These are phyloP conservation scores for Sphaerostilbella broomeana DNA, from an alignment of 2,329 filamentous ascomycete genomes.

Conservation along the genomic window DNA sequence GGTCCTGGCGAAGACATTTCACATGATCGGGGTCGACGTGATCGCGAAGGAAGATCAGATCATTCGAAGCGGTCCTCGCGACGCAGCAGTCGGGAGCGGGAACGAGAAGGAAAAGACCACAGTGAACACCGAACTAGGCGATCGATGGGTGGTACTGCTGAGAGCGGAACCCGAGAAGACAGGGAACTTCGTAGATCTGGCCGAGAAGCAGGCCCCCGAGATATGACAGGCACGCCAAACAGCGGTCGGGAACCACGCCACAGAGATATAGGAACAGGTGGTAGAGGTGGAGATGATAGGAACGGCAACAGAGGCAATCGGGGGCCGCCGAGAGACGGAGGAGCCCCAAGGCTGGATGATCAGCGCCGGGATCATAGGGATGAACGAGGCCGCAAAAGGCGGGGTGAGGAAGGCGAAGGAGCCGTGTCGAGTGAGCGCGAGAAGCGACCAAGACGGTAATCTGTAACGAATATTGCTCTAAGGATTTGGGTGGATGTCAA, in stretches of 20 bases:
- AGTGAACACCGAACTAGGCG: conserved; percentile 40
- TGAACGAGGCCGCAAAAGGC: conserved; percentile 32
- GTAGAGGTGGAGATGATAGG: conserved; percentile 29
- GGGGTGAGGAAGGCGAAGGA: conserved; percentile 43
- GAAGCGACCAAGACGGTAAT: conserved; percentile 46
- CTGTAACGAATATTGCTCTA: neutral
- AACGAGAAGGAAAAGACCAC: conserved; percentile 40
- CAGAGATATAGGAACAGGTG: conserved; percentile 20
- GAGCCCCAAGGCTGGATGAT: conserved; percentile 25
- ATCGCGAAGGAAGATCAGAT: conserved; percentile 37
- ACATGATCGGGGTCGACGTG: conserved; percentile 39
- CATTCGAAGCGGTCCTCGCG: conserved; percentile 36
- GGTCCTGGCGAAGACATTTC: conserved; percentile 25
- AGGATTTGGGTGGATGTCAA: neutral
- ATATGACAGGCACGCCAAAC: conserved; percentile 24
- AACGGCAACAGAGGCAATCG: conserved; percentile 28
- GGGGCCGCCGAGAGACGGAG: conserved; percentile 28
- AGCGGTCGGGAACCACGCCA: conserved; percentile 29
- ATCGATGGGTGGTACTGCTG: conserved; percentile 27
- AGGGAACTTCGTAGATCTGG: conserved; percentile 28
- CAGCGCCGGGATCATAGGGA: conserved; percentile 29
- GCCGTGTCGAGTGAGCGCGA: conserved; percentile 39
- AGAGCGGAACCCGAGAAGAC: conserved; percentile 27
- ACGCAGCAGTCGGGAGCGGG: conserved; percentile 46
- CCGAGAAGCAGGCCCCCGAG: conserved; percentile 21